phyloP scores from a whole-genome alignment of 2,329 filamentous ascomycete genomes.

The Colletotrichum filicis region DNA sequence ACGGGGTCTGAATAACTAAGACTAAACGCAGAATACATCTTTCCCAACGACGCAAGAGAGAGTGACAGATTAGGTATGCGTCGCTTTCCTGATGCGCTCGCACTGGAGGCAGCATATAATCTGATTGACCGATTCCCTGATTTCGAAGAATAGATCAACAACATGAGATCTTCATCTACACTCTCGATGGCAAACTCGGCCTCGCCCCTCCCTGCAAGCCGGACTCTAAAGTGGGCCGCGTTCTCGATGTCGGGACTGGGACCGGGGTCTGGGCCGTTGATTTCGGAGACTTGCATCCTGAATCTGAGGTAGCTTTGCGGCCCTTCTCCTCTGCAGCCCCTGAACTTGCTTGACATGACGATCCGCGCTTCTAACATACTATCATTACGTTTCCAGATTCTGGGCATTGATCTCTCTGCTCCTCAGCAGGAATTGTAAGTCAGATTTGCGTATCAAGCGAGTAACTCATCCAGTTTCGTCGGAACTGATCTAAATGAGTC shows the following conservation, averaged over 20 bases:
- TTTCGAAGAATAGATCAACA: background rate
- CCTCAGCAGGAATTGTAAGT: background rate
- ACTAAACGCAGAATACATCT: background rate
- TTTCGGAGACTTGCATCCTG: conserved; percentile 42
- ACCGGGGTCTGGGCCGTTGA: conserved; percentile 40
- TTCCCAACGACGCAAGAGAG: background rate
- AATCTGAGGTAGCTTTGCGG: conserved; percentile 39
- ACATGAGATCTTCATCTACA: background rate
- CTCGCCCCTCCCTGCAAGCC: background rate
- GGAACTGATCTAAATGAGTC: accelerated
- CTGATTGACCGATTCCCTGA: background rate
- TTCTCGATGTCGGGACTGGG: conserved; percentile 39
- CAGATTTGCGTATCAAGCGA: background rate
- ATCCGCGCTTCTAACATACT: background rate
- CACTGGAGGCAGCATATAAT: no score
- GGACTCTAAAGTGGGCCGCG: conserved; percentile 9
- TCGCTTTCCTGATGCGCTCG: background rate
- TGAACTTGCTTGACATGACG: no score
- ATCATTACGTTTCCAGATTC: background rate
- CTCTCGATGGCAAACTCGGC: background rate
- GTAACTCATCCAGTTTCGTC: background rate
- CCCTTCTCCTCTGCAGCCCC: background rate
- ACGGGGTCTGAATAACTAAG: background rate
- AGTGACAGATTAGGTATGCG: background rate
- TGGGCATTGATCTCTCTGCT: background rate